Evolutionary conservation across 192 early-diverging fungal genomes (phyloP), one percentile per base, ranked within the genome.

Genomic region (Coemansia sp.): DNA sequence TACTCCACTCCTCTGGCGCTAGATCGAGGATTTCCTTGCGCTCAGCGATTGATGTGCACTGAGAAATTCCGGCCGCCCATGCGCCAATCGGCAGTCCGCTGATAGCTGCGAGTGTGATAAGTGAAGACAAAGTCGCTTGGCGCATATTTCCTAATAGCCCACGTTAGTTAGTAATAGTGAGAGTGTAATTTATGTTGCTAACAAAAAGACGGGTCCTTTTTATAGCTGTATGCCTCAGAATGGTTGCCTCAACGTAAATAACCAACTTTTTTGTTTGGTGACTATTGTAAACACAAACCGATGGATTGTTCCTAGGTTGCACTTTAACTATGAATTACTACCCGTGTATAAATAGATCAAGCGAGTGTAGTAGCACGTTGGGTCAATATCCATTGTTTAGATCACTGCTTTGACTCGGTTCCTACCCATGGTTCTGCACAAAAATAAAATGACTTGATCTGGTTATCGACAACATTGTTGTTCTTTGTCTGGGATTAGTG

Each of bases 11-110:
- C 25, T 72, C 61, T 0, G 70, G 38, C 2, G 77, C 59, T 42
- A 82, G 70, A 45, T 70, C 76, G 25, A 77, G 85, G 41, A 86
- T 66, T 50, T 86, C 85, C 55, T 75, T 74, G 58, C 85, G 85
- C 3, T 66, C 66, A 15, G 58, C 70, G 21, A 64, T 62, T 7
- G 63, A 53, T 10, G 72, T 50, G 65, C 85, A 86, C 4, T 27
- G 46, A 27, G 12, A 2, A 12, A 58, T 14, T 14, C 31, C 55
- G 15, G 55, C 55, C 6, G 55, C 31, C 55, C 7, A 34, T 17
- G 31, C 55, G 10, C 29, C 5, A 29, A 34, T 27, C 5, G 55
- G 5, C 14, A 58, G 17, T 15, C 31, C 55, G 12, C 55, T 27
- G 12, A n/a, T 29, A 14, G 29, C 34, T 36, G 19, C 15, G 25